Conservation (phyloP, 768 basidiomycete genomes). For the Mycena belliarum region DNA sequence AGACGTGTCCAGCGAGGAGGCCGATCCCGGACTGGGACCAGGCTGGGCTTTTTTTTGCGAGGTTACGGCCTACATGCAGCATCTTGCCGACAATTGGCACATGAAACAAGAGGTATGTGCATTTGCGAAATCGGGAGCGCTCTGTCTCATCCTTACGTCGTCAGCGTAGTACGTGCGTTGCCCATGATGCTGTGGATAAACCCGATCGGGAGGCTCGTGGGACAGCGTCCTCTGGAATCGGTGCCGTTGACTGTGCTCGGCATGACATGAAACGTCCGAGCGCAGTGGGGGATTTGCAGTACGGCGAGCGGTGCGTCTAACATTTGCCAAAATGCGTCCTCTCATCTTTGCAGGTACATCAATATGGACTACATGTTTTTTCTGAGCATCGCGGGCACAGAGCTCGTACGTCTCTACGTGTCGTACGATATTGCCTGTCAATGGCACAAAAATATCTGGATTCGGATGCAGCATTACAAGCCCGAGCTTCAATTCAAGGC, state of each 20-base stretch:
- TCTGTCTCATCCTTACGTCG: not conserved
- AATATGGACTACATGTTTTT: not conserved
- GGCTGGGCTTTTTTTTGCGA: constrained; percentile 20
- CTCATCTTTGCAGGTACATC: not conserved
- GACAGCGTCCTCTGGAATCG: not conserved
- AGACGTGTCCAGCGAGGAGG: constrained; percentile 15
- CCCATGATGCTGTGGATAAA: not conserved
- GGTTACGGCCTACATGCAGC: constrained; percentile 3
- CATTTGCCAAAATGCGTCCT: too few relatives aligned
- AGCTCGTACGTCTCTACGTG: constrained; percentile 3
- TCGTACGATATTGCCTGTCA: constrained; percentile 27
- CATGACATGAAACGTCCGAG: not conserved
- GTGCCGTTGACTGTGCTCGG: not conserved
- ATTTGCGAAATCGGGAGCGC: not conserved
- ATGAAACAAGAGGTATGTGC: not conserved
- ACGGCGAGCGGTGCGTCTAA: not conserved
- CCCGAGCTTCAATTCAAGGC: not conserved
- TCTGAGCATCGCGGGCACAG: not conserved
- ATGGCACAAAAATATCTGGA: constrained; percentile 17
- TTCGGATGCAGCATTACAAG: constrained; percentile 16
- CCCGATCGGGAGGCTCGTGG: not conserved
- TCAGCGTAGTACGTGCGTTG: not conserved
- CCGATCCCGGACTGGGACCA: constrained; percentile 17
- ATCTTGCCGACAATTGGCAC: constrained; percentile 2
- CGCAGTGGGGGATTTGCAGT: not conserved